These are phyloP conservation scores for Suillus clintonianus DNA, from an alignment of 768 basidiomycete species.

Conservation along the genomic window DNA sequence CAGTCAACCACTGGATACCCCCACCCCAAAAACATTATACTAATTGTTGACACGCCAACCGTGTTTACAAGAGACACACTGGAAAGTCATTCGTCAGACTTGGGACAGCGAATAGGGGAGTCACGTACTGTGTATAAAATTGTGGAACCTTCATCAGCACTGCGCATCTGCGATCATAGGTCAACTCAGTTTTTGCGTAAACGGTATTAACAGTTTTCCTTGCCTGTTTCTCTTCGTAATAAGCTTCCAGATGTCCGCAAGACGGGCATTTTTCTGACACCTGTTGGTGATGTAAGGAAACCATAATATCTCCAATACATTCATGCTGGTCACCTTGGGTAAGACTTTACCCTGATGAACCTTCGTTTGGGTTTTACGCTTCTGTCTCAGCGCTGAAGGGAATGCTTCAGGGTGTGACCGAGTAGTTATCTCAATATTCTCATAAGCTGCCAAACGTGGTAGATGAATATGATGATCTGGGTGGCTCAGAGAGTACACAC, in stretches of 20 bases:
- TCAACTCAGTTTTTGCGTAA: not conserved
- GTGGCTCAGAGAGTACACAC: constrained; percentile 50
- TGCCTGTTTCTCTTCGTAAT: constrained; percentile 88
- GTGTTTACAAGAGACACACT: constrained; percentile 78
- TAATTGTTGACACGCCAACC: constrained; percentile 85
- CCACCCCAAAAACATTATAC: not conserved
- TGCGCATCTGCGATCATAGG: constrained; percentile 58
- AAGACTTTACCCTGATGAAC: constrained; percentile 69
- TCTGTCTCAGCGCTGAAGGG: constrained; percentile 84
- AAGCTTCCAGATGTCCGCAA: constrained; percentile 84
- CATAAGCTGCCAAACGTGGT: constrained; percentile 64
- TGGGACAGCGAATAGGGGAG: not conserved
- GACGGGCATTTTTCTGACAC: constrained; percentile 87
- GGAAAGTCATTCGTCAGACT: constrained; percentile 6
- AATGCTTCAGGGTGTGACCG: constrained; percentile 94
- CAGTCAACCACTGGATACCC: not conserved
- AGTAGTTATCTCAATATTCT: constrained; percentile 87
- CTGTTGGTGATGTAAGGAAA: constrained; percentile 39
- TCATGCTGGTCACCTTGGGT: constrained; percentile 54
- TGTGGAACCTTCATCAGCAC: constrained; percentile 93
- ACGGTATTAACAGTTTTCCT: constrained; percentile 17
- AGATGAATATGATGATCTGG: not conserved
- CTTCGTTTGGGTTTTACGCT: constrained; percentile 88
- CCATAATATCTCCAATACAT: constrained; percentile 21
- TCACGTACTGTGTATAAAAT: constrained; percentile 87